Conservation (phyloP, 345 rosid species). For the Anastatica hierochuntica region DNA sequence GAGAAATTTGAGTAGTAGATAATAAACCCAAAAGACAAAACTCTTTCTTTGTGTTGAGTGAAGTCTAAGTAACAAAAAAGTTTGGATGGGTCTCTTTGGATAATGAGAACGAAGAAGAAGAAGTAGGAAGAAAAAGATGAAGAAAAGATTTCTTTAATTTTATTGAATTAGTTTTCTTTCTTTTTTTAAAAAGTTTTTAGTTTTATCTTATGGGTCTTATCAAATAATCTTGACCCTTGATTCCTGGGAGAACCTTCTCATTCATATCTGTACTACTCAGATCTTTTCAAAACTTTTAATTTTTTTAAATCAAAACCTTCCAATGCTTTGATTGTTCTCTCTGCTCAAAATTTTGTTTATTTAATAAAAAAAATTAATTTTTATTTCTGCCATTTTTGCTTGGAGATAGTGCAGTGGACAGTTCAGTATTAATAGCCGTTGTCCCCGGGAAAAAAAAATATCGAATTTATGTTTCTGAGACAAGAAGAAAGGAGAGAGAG, state of each 20-base stretch:
- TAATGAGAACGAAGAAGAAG: conserved; percentile 2
- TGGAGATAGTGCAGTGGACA: conserved; percentile 47
- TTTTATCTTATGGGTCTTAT: conserved; percentile 39
- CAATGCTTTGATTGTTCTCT: conserved; percentile 16
- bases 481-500: background rate
- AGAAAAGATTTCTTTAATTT: background rate
- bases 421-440: conserved; percentile 61
- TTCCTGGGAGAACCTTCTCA: conserved; percentile 82
- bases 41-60: conserved; percentile 26
- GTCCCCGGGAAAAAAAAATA: conserved; percentile 38
- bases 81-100: conserved; percentile 20
- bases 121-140: background rate
- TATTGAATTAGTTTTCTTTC: background rate
- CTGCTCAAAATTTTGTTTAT: background rate
- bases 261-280: conserved; percentile 34
- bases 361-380: background rate
- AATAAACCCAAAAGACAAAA: conserved; percentile 18
- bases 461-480: conserved; percentile 17
- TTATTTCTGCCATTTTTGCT: conserved; percentile 20
- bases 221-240: conserved; percentile 80
- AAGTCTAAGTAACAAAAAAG: conserved; percentile 19
- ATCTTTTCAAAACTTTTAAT: conserved; percentile 32
- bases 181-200: background rate
- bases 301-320: too few relatives aligned
- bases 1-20: conserved; percentile 3